These are phyloP conservation scores for Paradendryphiella salina DNA, from an alignment of 2,329 filamentous ascomycete genomes.

Conservation along the genomic window DNA sequence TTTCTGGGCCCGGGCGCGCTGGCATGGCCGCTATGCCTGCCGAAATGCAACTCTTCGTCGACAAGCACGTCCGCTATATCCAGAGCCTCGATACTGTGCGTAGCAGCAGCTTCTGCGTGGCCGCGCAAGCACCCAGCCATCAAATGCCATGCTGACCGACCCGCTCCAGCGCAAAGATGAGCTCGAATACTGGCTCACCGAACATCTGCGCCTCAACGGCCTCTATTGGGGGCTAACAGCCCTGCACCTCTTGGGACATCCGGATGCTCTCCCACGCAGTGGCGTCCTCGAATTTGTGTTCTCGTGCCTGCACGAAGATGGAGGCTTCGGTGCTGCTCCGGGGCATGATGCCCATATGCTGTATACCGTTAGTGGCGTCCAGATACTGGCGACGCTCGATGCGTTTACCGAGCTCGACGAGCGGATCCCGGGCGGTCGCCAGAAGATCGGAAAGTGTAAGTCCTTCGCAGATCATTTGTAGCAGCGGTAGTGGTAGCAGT, in stretches of 20 bases:
- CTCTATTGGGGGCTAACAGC: conserved; percentile 95
- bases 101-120: conserved; percentile 29
- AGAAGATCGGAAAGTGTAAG: conserved; percentile 78
- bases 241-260: conserved; percentile 78
- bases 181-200: conserved; percentile 96
- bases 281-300: conserved; percentile 91
- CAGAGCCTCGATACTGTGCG: conserved; percentile 84
- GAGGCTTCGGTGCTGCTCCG: conserved; percentile 91
- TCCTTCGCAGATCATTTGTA: conserved; percentile 26
- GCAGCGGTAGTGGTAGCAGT: conserved; percentile 1
- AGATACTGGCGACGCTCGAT: conserved; percentile 85
- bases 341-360: conserved; percentile 95
- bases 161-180: conserved; percentile 76
- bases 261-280: conserved; percentile 77
- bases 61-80: conserved; percentile 87
- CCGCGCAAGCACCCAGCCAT: conserved; percentile 22
- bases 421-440: conserved; percentile 66
- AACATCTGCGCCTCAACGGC: conserved; percentile 92
- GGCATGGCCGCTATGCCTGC: conserved; percentile 47
- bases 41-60: conserved; percentile 57
- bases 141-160: conserved; percentile 48
- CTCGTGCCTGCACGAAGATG: conserved; percentile 85
- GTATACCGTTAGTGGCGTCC: conserved; percentile 92
- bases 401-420: conserved; percentile 81
- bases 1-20: conserved; percentile 62